phyloP scores from a whole-genome alignment of 805 yeast species.

The Pichia kluyveri region DNA sequence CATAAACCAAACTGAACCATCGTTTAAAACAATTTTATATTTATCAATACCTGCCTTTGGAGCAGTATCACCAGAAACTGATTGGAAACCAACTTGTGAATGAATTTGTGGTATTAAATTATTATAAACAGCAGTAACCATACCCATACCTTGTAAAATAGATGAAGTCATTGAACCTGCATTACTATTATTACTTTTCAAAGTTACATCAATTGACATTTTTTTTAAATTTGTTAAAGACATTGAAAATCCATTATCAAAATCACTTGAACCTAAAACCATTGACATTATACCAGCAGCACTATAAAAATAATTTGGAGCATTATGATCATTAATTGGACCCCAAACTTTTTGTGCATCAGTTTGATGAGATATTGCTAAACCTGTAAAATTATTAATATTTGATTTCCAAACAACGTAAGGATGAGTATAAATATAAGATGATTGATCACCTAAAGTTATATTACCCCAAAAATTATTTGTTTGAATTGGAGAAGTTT shows the following conservation, averaged over 20 bases:
- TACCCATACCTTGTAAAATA: slow-evolving; percentile 54
- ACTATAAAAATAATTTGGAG: slow-evolving; percentile 46
- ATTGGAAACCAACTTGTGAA: slow-evolving; percentile 36
- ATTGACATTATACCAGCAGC: slow-evolving; percentile 52
- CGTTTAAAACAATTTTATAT: slow-evolving; percentile 31
- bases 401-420: slow-evolving; percentile 47
- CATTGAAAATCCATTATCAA: slow-evolving; percentile 31
- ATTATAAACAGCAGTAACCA: slow-evolving; percentile 41
- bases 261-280: slow-evolving; percentile 43
- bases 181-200: slow-evolving; percentile 26
- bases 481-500: slow-evolving; percentile 48
- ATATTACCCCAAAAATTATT: slow-evolving; percentile 71
- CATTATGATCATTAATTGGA: slow-evolving; percentile 36
- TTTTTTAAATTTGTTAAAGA: slow-evolving; percentile 37
- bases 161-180: slow-evolving; percentile 35
- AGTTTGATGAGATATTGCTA: slow-evolving; percentile 53
- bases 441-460: slow-evolving; percentile 44
- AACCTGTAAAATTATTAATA: slow-evolving; percentile 36
- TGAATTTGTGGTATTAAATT: slow-evolving; percentile 35
- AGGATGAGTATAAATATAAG: slow-evolving; percentile 57
- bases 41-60: slow-evolving; percentile 25
- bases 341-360: slow-evolving; percentile 36
- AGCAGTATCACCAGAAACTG: slow-evolving; percentile 29
- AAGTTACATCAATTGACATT: slow-evolving; percentile 41
- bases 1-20: slow-evolving; percentile 40